Evolutionary conservation across 148 eudicot genomes (phyloP).

Genomic region (Camellia granthamiana): DNA sequence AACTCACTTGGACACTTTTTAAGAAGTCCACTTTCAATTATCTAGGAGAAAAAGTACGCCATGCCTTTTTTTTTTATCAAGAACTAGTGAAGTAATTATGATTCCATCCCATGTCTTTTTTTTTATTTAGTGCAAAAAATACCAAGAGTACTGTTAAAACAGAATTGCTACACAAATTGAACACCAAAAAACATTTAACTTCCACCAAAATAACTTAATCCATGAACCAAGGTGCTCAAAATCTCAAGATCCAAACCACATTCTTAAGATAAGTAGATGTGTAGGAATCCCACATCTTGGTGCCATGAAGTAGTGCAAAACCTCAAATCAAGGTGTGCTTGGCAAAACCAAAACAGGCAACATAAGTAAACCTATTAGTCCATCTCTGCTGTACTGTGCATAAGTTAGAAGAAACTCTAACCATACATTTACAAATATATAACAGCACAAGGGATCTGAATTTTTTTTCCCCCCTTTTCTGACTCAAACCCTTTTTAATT

Average conservation of each 20-base stretch:
- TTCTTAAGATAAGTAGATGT: neutral
- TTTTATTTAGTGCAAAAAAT: neutral
- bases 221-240: neutral
- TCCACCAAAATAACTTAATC: neutral
- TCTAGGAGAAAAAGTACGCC: neutral
- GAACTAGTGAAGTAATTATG: neutral
- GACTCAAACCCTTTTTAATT: neutral
- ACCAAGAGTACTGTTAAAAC: slow-evolving; percentile 2
- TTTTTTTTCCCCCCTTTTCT: neutral
- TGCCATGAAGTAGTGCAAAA: neutral
- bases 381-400: no score
- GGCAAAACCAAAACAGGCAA: neutral
- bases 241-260: neutral
- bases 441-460: neutral
- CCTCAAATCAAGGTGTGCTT: neutral
- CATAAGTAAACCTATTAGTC: no score
- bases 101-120: neutral
- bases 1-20: neutral
- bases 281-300: neutral
- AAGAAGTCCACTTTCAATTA: slow-evolving; percentile 1
- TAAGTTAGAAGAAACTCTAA: no score
- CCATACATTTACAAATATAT: neutral
- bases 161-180: neutral
- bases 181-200: neutral
- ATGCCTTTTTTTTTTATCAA: neutral